Base-by-base conservation (phyloP, 352 stramenopile genomes). In the Globisporangium echinulatum region DNA sequence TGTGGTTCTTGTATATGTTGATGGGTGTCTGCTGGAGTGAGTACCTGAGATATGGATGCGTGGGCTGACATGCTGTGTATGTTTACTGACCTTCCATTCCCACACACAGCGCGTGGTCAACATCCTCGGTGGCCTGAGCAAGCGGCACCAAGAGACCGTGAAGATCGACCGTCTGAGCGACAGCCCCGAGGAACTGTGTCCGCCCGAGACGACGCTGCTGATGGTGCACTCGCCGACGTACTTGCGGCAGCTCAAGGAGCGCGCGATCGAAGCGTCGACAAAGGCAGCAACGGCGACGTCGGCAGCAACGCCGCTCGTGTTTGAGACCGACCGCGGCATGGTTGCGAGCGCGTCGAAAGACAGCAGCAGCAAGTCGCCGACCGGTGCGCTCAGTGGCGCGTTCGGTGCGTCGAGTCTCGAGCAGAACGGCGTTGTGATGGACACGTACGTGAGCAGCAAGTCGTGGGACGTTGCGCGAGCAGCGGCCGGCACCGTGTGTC, bases 141-240 rank as follows among this genome's bases (percentile, higher is more conserved):
- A 88, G 58, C 88, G 78, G 36, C 80, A 86, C 51, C 72, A 87
- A 56, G 67, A 82, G 53, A 72, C 72, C 4, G 62, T 94, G 8
- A 85, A 87, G 62, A 81, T 94, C 10, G 77, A 91, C 50, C 71
- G 79, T 4, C 67, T 94, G 36, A 74, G 69, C 6, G 72, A 79
- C 54, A 82, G 78, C n/a, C 80, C 82, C 13, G 78, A 90, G 52
- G 76, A 91, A 40, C 65, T 94, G 11, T 86, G 82, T 37, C 84
- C 84, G 2, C 73, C 82, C 2, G 82, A 94, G 53, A 89, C 80
- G 6, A 89, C 76, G 33, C 69, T 94, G 25, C 58, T 92, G 37
- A 83, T 89, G 56, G 84, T 94, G n/a, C 84, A 94, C 52, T 90
- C 84, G 0, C 80, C 84, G n/a, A 78, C 81, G 36, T 94, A 94